Percentiles rank a stretch among this genome's conserved stretches.
Conservation (phyloP, 306 rosid species). For the Medicago ruthenica region DNA sequence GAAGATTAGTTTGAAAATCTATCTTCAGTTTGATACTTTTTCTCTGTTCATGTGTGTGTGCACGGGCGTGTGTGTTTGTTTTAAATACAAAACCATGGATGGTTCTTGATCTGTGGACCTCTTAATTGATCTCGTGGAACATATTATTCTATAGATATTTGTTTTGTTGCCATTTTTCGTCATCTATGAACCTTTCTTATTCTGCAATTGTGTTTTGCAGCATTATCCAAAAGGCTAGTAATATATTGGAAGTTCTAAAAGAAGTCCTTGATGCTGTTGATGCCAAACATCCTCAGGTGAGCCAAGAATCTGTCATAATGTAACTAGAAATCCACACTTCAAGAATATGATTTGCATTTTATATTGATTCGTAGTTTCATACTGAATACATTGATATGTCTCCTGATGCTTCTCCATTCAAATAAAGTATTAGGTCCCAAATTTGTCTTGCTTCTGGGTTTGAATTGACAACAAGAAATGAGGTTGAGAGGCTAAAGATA, state of each 20-base stretch:
- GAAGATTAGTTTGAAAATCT: constrained; percentile 16
- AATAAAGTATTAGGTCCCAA: constrained; percentile 19
- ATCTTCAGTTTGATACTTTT: constrained; percentile 7
- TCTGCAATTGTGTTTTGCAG: constrained; percentile 56
- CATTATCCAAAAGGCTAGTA: constrained; percentile 81
- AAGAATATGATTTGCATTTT: constrained; percentile 18
- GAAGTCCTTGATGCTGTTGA: constrained; percentile 89
- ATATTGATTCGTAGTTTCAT: constrained; percentile 30
- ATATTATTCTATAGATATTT: constrained; percentile 15
- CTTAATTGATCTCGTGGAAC: constrained; percentile 26
- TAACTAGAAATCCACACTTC: constrained; percentile 34
- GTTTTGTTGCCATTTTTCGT: neutral
- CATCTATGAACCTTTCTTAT: constrained; percentile 30
- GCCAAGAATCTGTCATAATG: constrained; percentile 38
- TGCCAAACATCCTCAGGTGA: constrained; percentile 76
- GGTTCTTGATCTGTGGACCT: constrained; percentile 21
- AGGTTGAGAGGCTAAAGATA: constrained; percentile 15
- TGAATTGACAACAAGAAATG: constrained; percentile 22
- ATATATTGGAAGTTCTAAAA: constrained; percentile 76
- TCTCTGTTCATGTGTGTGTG: neutral
- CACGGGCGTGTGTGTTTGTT: neutral
- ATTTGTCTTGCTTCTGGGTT: constrained; percentile 19
- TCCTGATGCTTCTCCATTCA: constrained; percentile 12
- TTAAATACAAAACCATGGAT: constrained; percentile 14
- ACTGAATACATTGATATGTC: constrained; percentile 1